Evolutionary conservation across 768 basidiomycete genomes (phyloP), one percentile per base, ranked within the genome.

Genomic region (Daedaleopsis nitida): DNA sequence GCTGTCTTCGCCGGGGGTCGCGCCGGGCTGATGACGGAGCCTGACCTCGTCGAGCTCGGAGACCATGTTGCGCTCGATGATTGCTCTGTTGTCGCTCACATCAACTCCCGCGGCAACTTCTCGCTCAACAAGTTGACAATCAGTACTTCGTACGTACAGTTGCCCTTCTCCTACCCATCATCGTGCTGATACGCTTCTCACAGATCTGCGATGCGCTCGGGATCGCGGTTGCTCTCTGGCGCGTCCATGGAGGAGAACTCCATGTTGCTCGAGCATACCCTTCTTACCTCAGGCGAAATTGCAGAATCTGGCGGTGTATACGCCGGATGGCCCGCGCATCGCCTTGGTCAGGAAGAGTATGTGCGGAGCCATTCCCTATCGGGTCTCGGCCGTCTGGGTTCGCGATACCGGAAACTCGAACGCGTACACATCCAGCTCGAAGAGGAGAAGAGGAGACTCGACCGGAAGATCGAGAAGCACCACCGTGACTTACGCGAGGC

Each of bases 211-310:
- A 65, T 82, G 73, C 77, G 81, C 11, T 72, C 78, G 8, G 81
- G 81, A 39, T 81, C 80, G 9, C 74, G 81, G 27, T 69, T 82
- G 14, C 75, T 82, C 35, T 81, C 80, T 4, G 81, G 81, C 7
- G 81, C 81, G 13, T 79, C 79, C 12, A 82, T 82, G 81, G 81
- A 82, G 66, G 75, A 78, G 58, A 73, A 70, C 65, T 79, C 77
- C 60, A 78, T 81, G 77, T 77, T 82, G 9, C 76, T 73, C 62
- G 81, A 82, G 66, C 81, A 82, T 58, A 80, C 80, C 1, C 75
- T 82, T 7, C 66, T 81, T 24, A 76, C 80, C 5, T 81, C 81
- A 2, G 81, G 81, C 1, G 81, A 82, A 53, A 73, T 81, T 49
- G 79, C 80, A 3, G 79, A 82, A 59, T 65, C 72, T 10, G 77